phyloP scores from a whole-genome alignment of 2,329 filamentous ascomycete species.

The Alternaria angustiovoidea region DNA sequence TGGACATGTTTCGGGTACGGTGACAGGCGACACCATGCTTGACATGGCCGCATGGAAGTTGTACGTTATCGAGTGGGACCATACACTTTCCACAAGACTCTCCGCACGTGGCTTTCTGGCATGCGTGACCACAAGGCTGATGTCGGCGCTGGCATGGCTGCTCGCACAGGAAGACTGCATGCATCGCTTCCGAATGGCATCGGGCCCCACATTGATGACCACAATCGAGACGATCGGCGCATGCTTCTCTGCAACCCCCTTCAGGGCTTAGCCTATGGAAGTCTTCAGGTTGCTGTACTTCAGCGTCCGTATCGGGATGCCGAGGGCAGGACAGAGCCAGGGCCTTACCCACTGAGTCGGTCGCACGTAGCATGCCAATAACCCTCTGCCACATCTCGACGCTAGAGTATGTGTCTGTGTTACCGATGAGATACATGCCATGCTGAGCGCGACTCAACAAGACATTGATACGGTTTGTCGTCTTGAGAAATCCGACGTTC shows the following conservation, averaged over 20 bases:
- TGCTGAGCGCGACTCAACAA: conserved; percentile 71
- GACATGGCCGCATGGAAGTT: conserved; percentile 41
- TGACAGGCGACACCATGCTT: conserved; percentile 24
- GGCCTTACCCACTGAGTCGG: conserved; percentile 22
- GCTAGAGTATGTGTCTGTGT: conserved; percentile 64
- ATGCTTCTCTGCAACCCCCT: conserved; percentile 40
- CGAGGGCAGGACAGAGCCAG: conserved; percentile 41
- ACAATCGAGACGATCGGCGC: conserved; percentile 35
- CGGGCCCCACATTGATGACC: conserved; percentile 39
- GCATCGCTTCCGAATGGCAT: conserved; percentile 45
- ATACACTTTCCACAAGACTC: conserved; percentile 38
- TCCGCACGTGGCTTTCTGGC: conserved; percentile 40
- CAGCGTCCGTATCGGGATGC: conserved; percentile 34
- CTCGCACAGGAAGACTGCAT: conserved; percentile 35
- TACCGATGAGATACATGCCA: conserved; percentile 76
- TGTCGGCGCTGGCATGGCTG: conserved; percentile 36
- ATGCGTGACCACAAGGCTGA: conserved; percentile 36
- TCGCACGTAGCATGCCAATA: conserved; percentile 58
- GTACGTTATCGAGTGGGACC: conserved; percentile 27
- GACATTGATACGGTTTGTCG: conserved; percentile 74
- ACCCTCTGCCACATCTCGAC: conserved; percentile 72
- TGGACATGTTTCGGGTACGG: conserved; percentile 7
- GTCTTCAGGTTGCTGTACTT: conserved; percentile 39
- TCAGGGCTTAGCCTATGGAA: conserved; percentile 40
- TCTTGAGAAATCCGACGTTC: conserved; percentile 71